Evolutionary conservation across 2,329 filamentous ascomycete genomes (phyloP).

Genomic region (Emergomyces pasteurianus): DNA sequence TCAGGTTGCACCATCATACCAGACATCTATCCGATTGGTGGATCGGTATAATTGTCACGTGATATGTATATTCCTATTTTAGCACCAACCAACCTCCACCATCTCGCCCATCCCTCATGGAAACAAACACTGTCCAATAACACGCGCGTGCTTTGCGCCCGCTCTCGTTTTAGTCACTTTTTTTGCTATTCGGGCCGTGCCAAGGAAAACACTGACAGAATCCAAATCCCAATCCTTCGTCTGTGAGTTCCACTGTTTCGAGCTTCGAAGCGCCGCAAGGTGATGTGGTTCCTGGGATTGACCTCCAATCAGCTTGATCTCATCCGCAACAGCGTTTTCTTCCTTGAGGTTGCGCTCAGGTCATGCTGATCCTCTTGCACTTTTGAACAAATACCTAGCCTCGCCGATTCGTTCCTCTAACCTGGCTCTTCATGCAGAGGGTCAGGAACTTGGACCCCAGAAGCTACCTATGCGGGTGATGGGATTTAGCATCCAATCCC

Average conservation of each 20-base stretch:
- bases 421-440: background rate
- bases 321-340: background rate
- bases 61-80: background rate
- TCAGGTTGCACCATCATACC: background rate
- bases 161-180: background rate
- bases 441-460: background rate
- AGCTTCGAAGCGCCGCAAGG: background rate
- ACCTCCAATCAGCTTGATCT: background rate
- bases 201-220: background rate
- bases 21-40: background rate
- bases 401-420: background rate
- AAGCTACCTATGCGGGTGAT: background rate
- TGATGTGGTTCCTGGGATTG: background rate
- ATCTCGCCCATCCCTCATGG: no score
- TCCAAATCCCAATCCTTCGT: background rate
- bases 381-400: background rate
- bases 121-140: background rate
- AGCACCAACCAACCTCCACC: no score
- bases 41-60: background rate
- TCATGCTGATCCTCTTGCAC: background rate
- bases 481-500: slow-evolving; percentile 1
- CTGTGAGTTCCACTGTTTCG: background rate
- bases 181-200: background rate
- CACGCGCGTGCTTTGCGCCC: background rate
- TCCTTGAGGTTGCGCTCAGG: background rate